Evolutionary conservation across 2,329 filamentous ascomycete species (phyloP).

Genomic region (Cylindrodendrum hubeiense): DNA sequence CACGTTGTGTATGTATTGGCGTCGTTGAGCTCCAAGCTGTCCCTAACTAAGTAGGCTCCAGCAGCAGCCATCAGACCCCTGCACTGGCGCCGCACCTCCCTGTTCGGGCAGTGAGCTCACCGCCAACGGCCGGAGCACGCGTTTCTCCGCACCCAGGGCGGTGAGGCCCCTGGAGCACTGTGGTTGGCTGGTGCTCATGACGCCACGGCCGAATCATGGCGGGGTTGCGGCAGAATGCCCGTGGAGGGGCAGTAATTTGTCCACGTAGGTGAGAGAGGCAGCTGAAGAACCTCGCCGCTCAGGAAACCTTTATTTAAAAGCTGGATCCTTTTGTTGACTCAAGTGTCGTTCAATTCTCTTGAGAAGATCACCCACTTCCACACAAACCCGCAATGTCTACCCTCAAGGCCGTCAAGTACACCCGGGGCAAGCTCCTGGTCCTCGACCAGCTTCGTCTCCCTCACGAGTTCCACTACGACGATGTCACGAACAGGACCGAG

Average conservation of each 20-base stretch:
- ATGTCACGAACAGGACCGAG: slow-evolving; percentile 76
- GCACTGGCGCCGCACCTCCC: slow-evolving; percentile 25
- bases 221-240: slow-evolving; percentile 49
- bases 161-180: slow-evolving; percentile 22
- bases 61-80: slow-evolving; percentile 22
- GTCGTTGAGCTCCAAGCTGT: slow-evolving; percentile 38
- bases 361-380: not conserved
- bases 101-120: slow-evolving; percentile 41
- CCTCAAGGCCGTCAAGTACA: slow-evolving; percentile 84
- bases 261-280: not conserved
- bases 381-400: slow-evolving; percentile 57
- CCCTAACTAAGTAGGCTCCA: slow-evolving; percentile 35
- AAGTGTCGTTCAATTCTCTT: not conserved
- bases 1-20: slow-evolving; percentile 31
- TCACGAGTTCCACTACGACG: slow-evolving; percentile 83
- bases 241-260: slow-evolving; percentile 46
- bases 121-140: slow-evolving; percentile 40
- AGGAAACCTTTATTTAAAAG: not conserved
- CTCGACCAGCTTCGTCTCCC: slow-evolving; percentile 87
- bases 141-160: slow-evolving; percentile 46
- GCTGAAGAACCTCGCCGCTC: not conserved
- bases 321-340: slow-evolving; percentile 1
- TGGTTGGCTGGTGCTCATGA: slow-evolving; percentile 37
- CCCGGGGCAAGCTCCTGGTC: slow-evolving; percentile 78
- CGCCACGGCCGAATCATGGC: slow-evolving; percentile 38